A percentile compares a stretch with the other conserved stretches of the same genome.
Conservation (phyloP, 176 grass and related monocot species). For the Oryza longistaminata region DNA sequence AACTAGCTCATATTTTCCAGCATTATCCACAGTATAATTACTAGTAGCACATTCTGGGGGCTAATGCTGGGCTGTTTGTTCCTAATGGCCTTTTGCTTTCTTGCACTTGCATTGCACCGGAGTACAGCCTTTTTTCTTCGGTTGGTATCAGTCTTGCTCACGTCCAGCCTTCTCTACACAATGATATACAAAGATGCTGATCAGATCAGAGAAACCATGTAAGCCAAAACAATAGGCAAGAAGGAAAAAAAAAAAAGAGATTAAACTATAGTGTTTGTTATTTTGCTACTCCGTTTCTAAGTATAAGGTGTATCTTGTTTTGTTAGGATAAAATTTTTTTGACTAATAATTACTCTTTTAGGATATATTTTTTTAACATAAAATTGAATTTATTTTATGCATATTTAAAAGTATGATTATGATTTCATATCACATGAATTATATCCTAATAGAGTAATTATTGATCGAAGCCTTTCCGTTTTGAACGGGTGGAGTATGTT, state of each 20-base stretch:
- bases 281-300: background rate
- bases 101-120: background rate
- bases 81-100: slow-evolving; percentile 15
- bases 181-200: background rate
- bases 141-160: slow-evolving; percentile 21
- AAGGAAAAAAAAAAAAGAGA: background rate
- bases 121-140: background rate
- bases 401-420: no score
- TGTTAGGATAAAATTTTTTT: no score
- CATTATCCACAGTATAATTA: background rate
- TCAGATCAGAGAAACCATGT: background rate
- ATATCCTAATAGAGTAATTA: no score
- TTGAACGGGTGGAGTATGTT: background rate
- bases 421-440: no score
- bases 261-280: background rate
- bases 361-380: no score
- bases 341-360: no score
- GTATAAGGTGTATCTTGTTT: no score
- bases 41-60: background rate
- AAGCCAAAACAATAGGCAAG: background rate
- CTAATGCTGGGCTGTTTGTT: background rate
- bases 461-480: no score
- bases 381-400: no score
- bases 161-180: background rate
- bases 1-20: background rate